phyloP scores from a whole-genome alignment of 768 basidiomycete species.

The Fistulinella prunicolor region DNA sequence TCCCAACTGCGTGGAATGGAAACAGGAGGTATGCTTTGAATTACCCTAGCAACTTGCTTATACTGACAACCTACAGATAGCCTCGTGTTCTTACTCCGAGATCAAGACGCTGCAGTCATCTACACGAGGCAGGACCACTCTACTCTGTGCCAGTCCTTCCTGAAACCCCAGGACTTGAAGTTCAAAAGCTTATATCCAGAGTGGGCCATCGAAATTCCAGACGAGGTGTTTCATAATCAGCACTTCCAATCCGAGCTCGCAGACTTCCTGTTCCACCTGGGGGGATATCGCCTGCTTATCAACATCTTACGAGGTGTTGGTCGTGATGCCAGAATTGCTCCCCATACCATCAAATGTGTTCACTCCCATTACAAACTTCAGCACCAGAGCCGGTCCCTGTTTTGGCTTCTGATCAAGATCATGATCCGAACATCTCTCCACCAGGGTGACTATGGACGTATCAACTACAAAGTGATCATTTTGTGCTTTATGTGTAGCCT shows the following conservation, averaged over 20 bases:
- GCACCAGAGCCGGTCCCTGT: not conserved
- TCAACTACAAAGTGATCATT: not conserved
- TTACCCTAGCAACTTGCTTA: not conserved
- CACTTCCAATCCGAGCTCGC: not conserved
- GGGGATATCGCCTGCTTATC: not conserved
- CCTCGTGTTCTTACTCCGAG: not conserved
- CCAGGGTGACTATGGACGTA: not conserved
- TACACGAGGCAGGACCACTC: not conserved
- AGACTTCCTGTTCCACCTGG: not conserved
- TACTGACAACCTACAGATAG: not conserved
- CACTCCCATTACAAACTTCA: not conserved
- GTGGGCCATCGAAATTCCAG: not conserved
- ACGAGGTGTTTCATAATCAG: not conserved
- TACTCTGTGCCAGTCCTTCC: not conserved
- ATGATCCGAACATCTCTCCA: conserved; percentile 37
- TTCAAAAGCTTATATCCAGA: not conserved
- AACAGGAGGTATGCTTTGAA: not conserved
- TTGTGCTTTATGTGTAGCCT: conserved; percentile 15
- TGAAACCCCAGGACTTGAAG: not conserved
- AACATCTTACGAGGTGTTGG: not conserved
- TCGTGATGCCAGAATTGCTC: not conserved
- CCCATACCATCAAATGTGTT: not conserved
- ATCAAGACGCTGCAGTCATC: not conserved
- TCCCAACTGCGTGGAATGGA: not conserved
- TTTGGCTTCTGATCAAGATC: not conserved